Percentiles rank a stretch among this genome's conserved stretches.
Evolutionary conservation across 768 basidiomycete species (phyloP).

Genomic region (Trichaptum fuscoviolaceum): DNA sequence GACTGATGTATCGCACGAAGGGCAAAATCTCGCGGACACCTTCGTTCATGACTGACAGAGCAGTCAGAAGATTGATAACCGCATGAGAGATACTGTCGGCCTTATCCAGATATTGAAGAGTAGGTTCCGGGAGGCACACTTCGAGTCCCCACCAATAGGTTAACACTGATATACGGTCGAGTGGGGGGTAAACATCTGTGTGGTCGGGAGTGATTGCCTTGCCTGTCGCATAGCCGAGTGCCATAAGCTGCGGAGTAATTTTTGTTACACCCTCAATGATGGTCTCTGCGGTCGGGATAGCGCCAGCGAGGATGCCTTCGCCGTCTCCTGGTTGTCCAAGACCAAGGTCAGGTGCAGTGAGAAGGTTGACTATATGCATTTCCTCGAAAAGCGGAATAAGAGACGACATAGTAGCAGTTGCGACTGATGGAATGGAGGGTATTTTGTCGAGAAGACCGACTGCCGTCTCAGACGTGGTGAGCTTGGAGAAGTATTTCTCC

Average conservation of each 20-base stretch:
- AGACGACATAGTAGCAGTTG: conserved; percentile 45
- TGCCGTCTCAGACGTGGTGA: conserved; percentile 24
- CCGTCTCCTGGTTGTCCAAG: conserved; percentile 70
- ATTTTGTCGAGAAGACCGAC: conserved; percentile 6
- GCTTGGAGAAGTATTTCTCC: conserved; percentile 49
- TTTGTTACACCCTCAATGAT: conserved; percentile 62
- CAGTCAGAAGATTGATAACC: conserved; percentile 71
- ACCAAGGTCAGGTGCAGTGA: conserved; percentile 60
- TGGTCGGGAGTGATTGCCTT: conserved; percentile 62
- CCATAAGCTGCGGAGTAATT: conserved; percentile 74
- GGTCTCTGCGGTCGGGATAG: conserved; percentile 70
- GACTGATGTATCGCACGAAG: conserved; percentile 77
- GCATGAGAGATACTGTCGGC: conserved; percentile 56
- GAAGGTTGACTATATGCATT: conserved; percentile 55
- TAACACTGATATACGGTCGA: conserved; percentile 70
- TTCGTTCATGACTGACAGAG: conserved; percentile 59
- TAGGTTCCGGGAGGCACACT: conserved; percentile 65
- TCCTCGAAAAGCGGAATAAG: conserved; percentile 49
- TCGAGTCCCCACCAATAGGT: conserved; percentile 95
- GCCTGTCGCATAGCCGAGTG: conserved; percentile 72
- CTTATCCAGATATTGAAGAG: conserved; percentile 51
- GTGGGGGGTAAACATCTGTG: conserved; percentile 65
- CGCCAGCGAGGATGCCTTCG: conserved; percentile 63
- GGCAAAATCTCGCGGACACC: conserved; percentile 82
- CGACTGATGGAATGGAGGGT: conserved; percentile 31